Conservation (phyloP, 805 yeast genomes). For the Metschnikowia henanensis region DNA sequence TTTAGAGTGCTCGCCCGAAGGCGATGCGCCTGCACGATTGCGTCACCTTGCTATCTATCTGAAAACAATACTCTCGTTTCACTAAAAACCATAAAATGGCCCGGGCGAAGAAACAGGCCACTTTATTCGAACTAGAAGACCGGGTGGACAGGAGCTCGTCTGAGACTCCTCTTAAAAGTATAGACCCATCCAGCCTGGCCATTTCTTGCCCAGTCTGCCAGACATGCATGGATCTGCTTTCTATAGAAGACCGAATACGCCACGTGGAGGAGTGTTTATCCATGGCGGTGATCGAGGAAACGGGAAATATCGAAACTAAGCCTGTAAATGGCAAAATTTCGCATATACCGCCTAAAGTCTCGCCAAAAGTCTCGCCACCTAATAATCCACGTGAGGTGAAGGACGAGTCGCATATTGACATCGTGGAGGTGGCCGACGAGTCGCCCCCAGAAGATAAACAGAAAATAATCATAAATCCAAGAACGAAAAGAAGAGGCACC, state of each 20-base stretch:
- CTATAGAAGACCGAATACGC: constrained; percentile 42
- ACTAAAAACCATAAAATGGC: too few species aligned
- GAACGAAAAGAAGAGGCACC: neutral
- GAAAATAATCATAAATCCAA: constrained; percentile 10
- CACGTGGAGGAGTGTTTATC: constrained; percentile 59
- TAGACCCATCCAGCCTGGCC: neutral
- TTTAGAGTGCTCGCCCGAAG: neutral
- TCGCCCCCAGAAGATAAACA: constrained; percentile 11
- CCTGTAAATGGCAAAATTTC: too few species aligned
- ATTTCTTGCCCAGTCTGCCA: constrained; percentile 54
- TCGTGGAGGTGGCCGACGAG: neutral
- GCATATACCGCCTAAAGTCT: too few species aligned
- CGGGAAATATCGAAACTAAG: neutral
- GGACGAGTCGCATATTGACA: neutral
- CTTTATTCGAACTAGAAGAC: constrained; percentile 2
- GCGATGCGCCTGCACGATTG: constrained; percentile 7
- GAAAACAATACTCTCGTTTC: too few species aligned
- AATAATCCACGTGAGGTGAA: constrained; percentile 26
- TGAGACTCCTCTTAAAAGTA: neutral
- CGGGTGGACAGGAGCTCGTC: neutral
- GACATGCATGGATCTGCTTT: constrained; percentile 35
- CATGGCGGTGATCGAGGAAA: constrained; percentile 28
- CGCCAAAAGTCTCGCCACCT: neutral
- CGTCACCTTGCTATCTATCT: constrained; percentile 9
- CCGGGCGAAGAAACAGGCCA: constrained; percentile 4